Evolutionary conservation across 805 yeast genomes (phyloP), one percentile per base, ranked within the genome.

Genomic region (Myxozyma neglecta): DNA sequence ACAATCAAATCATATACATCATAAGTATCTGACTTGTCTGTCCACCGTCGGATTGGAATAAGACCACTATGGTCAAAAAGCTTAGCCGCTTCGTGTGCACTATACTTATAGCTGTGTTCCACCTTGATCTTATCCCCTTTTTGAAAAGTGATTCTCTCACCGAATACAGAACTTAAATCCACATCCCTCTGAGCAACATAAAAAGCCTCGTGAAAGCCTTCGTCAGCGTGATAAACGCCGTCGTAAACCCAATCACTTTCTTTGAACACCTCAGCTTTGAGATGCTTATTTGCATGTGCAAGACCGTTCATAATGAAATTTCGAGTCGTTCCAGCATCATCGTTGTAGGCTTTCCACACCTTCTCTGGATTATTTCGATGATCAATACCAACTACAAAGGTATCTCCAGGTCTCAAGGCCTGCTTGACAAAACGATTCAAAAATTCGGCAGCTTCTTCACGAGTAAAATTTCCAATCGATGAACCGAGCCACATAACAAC

Each of bases 401-500:
- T 36, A 42, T 67, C 70, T 11, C 59, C 65, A 3, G 52, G 49
- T 5, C 18, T 37, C 10, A 61, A 50, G 6, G 60, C 56, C 39
- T 51, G 55, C 16, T 36, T 32, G 6, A 51, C 43, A 37, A 66
- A 67, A 11, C 42, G 24, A 13, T 24, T 32, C 16, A 67, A 29
- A 40, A 67, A 67, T 7, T 43, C 29, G 16, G 63, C 47, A 6
- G 70, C 66, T 36, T 61, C 61, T 9, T 46, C 56, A 3, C 69
- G 58, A 24, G 49, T 55, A 29, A 67, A 49, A 43, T 67, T 67
- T 35, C 70, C 70, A 39, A 67, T 55, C 14, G 70, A 67, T 14
- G 70, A 67, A 7, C 70, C 70, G 13, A 67, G 64, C 66, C 69
- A 67, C 29, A 67, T 32, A 10, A 65, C 51, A 14, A 53, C 56